Evolutionary conservation across 2,329 filamentous ascomycete genomes (phyloP).

Genomic region (Ambrosiella cleistominuta): DNA sequence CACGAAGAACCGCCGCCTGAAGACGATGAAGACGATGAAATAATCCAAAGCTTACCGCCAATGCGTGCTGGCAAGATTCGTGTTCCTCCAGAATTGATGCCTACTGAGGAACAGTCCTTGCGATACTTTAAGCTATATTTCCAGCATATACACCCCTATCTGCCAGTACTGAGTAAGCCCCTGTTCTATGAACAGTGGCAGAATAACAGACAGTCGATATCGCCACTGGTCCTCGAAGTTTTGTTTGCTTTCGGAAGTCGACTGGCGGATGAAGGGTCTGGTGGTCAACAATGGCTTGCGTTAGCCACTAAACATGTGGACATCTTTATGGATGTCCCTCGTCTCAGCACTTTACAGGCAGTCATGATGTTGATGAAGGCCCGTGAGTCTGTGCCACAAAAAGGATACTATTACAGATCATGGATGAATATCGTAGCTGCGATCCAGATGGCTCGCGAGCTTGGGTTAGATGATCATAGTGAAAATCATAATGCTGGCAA

Average conservation of each 20-base stretch:
- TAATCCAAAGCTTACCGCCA: conserved; percentile 51
- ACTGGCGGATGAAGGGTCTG: conserved; percentile 63
- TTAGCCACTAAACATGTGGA: conserved; percentile 85
- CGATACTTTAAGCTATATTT: conserved; percentile 88
- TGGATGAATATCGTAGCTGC: conserved; percentile 93
- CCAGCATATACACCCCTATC: conserved; percentile 75
- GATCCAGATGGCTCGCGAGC: conserved; percentile 80
- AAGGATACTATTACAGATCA: conserved; percentile 89
- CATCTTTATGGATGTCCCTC: conserved; percentile 81
- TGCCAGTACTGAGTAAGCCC: conserved; percentile 69
- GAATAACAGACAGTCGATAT: conserved; percentile 64
- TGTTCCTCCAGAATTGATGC: conserved; percentile 88
- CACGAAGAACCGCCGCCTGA: conserved; percentile 46
- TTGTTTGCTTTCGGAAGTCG: conserved; percentile 80
- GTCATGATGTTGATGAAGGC: conserved; percentile 78
- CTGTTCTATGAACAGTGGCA: conserved; percentile 85
- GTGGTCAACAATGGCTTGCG: conserved; percentile 84
- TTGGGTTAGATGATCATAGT: conserved; percentile 75
- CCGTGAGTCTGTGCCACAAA: conserved; percentile 75
- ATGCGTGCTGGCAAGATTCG: conserved; percentile 55
- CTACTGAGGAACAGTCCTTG: conserved; percentile 61
- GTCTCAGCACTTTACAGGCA: conserved; percentile 81
- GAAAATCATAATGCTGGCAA: conserved; percentile 58
- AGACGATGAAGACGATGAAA: conserved; percentile 57
- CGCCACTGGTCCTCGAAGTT: conserved; percentile 73